Evolutionary conservation across 2,329 filamentous ascomycete species (phyloP), one percentile per base, ranked within the genome.

Genomic region (Volutella citrinella): DNA sequence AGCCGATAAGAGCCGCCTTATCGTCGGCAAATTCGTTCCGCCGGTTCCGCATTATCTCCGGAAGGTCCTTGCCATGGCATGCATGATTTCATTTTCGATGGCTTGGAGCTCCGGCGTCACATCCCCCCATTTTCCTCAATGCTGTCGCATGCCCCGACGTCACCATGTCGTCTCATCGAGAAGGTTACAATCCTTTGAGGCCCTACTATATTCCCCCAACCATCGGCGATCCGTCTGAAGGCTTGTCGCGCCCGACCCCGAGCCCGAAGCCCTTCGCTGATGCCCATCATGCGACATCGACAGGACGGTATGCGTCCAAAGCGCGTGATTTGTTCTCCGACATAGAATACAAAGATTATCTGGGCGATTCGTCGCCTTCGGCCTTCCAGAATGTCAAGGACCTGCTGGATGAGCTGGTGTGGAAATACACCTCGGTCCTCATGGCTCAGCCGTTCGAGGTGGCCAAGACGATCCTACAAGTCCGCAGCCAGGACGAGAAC

Each of bases 401-500:
- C 43, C 67, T 95, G 41, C 57, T 95, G 29, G 89, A 97, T 57
- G 83, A 90, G 59, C 78, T 93, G 46, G 59, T 95, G 61, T 94
- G 90, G 82, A 91, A 93, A 58, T 98, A 98, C 66, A 84, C 83
- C 11, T 88, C 84, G 38, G 82, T 95, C 16, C 64, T 97, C 54
- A 82, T 95, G 58, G 85, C 88, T 34, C 93, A 98, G 65, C 93
- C 93, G 11, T 97, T 98, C 61, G 93, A 97, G 69, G 90, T 96
- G 38, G 89, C 91, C 55, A 97, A 96, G 74, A 93, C 84, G 11
- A 78, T 97, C 36, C 67, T 98, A 50, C 93, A 98, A 65, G 80
- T 89, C 32, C 79, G 74, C 46, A 65, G 62, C 43, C 76, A 81
- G 51, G 74, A 76, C 47, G 69, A 69, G 32, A 50, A 65, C 21